A percentile compares a stretch with the other conserved stretches of the same genome.
Conservation (phyloP, 371 early-diverging fungal genomes). For the Mucor saturninus region DNA sequence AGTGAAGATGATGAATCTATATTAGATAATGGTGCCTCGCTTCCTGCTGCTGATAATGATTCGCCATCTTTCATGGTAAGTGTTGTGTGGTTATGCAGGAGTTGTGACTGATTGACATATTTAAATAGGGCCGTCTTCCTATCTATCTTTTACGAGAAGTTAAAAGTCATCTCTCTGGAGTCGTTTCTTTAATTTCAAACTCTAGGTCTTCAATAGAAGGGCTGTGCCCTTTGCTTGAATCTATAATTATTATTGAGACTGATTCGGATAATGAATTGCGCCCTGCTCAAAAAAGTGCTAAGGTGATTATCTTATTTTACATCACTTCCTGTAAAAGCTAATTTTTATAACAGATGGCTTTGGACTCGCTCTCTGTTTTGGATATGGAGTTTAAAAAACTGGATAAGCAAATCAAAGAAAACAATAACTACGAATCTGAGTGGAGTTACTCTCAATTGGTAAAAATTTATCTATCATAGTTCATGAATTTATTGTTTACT, state of each 20-base stretch:
- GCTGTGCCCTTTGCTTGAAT: conserved; percentile 41
- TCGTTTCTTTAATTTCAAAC: conserved; percentile 13
- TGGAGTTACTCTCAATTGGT: conserved; percentile 37
- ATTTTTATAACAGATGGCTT: conserved; percentile 12
- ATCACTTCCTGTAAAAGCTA: too few species aligned
- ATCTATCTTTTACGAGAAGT: conserved; percentile 24
- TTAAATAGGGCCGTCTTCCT: conserved; percentile 21
- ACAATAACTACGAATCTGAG: conserved; percentile 20
- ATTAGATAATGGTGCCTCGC: neutral
- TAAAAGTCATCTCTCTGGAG: conserved; percentile 10
- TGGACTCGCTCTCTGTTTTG: conserved; percentile 22
- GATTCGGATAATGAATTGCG: conserved; percentile 50
- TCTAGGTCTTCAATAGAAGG: conserved; percentile 37
- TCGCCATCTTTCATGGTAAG: conserved; percentile 14
- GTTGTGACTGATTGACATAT: neutral
- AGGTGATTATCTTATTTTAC: conserved; percentile 24
- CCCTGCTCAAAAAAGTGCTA: conserved; percentile 50
- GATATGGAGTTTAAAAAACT: conserved; percentile 19
- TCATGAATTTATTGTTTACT: neutral
- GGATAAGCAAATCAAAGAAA: conserved; percentile 22
- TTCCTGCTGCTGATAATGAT: neutral
- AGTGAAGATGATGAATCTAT: conserved; percentile 14
- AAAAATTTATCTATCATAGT: neutral
- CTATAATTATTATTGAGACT: conserved; percentile 44
- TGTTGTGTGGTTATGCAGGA: neutral